Evolutionary conservation across 371 early-diverging fungal species (phyloP), one percentile per base, ranked within the genome.

Genomic region (Aphelidium insulamus): DNA sequence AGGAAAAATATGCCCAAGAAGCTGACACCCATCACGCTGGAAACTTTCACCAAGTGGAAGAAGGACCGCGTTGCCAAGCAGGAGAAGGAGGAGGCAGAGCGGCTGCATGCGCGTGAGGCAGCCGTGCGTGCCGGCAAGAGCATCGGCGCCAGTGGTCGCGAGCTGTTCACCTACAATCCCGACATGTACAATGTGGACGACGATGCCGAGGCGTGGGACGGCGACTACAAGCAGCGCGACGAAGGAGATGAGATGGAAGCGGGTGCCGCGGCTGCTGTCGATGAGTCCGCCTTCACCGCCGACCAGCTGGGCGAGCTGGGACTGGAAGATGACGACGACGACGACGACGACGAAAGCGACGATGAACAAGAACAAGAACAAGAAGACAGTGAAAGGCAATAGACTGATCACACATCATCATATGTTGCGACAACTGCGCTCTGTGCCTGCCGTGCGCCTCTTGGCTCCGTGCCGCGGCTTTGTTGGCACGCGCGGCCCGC

Each of bases 111-210:
- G 26, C 86, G 85, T 63, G 84, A 76, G 43, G 81, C 72, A 29
- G 86, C 85, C 22, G 68, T 69, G 59, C 78, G 82, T 54, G 79
- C 87, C 9, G 95, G 92, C 44, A 73, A 77, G 63, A 66, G 77
- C 39, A 58, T 72, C 28, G 81, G 83, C 34, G 81, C 91, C 75
- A 84, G 84, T 36, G 98, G 99, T 38, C 72, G 79, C 42, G 98
- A 99, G 55, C 54, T 92, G 51, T 98, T 99, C 56, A 83, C 87
- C 43, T 90, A 84, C 60, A 91, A 91, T 52, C 95, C 97, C 25
- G 76, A 87, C 5, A 56, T 75, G 57, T 75, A 72, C 41, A 54
- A 62, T 22, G 69, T 59, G n/a, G 54, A 48, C 22, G 80, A 77
- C 30, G 82, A 82, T 28, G 84, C 78, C 26, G 71, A 62, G 15